A percentile compares a stretch with the other conserved stretches of the same genome.
Conservation (phyloP, 164 flowering plant species). For the Vitis riparia region DNA sequence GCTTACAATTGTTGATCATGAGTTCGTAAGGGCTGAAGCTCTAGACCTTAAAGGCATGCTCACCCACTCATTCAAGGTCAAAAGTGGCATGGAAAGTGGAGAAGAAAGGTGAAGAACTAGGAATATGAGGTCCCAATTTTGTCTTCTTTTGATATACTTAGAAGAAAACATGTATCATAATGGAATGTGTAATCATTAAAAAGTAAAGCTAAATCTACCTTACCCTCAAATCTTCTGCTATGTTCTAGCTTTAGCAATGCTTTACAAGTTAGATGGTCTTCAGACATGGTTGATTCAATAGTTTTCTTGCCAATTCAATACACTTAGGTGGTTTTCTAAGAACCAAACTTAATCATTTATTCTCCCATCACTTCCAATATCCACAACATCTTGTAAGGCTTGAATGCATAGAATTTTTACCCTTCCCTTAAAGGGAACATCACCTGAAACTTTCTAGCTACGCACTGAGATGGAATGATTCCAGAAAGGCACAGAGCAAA, state of each 20-base stretch:
- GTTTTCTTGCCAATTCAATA: too few relatives aligned
- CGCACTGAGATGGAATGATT: too few relatives aligned
- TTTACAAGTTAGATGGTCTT: not conserved
- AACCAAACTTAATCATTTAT: not conserved
- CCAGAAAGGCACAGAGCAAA: too few relatives aligned
- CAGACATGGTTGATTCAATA: not conserved
- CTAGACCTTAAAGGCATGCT: not conserved
- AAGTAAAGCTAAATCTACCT: constrained; percentile 8
- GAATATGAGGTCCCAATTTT: constrained; percentile 14
- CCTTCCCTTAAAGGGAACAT: too few relatives aligned
- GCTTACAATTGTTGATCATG: not conserved
- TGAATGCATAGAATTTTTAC: too few relatives aligned
- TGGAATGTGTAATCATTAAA: constrained; percentile 11
- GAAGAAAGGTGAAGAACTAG: constrained; percentile 5
- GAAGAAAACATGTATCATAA: not conserved
- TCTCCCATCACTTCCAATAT: too few relatives aligned
- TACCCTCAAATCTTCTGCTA: not conserved
- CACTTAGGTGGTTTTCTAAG: too few relatives aligned
- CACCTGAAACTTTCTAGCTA: too few relatives aligned
- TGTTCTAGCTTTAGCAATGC: not conserved
- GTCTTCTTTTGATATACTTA: constrained; percentile 5
- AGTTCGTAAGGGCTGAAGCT: not conserved
- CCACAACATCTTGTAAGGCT: too few relatives aligned
- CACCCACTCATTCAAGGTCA: not conserved
- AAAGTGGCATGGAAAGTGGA: constrained; percentile 2